Evolutionary conservation across 352 stramenopile species (phyloP), one percentile per base, ranked within the genome.

Genomic region (Pythium periplocum): DNA sequence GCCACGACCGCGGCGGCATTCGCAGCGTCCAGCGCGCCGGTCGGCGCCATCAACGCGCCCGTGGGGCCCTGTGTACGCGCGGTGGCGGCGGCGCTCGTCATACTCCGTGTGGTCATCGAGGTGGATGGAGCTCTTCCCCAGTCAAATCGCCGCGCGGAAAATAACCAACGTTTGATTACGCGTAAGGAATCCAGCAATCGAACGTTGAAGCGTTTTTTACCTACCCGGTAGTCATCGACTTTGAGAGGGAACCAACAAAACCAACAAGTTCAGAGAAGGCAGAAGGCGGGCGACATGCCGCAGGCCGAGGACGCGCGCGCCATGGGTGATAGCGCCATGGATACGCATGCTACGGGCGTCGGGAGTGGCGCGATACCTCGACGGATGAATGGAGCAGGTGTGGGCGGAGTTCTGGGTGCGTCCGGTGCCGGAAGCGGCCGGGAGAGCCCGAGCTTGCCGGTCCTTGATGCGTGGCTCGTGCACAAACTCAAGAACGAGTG

Each of bases 401-500:
- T 41, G 36, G 45, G 53, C 44, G 49, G 11, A 8, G 11, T n/a
- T n/a, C 12, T 26, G 4, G 52, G 52, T 17, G 46, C 30, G 17
- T 45, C 55, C 1, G 47, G 55, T 2, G 4, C 35, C 30, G 53
- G 39, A 9, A 43, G 32, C 34, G 57, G 57, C 40, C 30, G 44
- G 37, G 44, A 42, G 17, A 64, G 57, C 31, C 7, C 9, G 45
- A 7, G 6, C 17, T 34, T 40, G 55, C 41, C 55, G 12, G 40
- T 46, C 11, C 45, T 41, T 17, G 77, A 90, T 56, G 57, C 71
- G 45, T 92, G 81, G 81, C 64, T 92, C 50, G 64, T 85, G 58
- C 78, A 86, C 56, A 89, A 90, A 62, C 73, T 92, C 39, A 78
- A 75, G 52, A 57, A 70, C 40, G 78, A 92, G 51, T 92, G 81